Conservation (phyloP, 2,329 filamentous ascomycete genomes). For the Fusarium sp. region DNA sequence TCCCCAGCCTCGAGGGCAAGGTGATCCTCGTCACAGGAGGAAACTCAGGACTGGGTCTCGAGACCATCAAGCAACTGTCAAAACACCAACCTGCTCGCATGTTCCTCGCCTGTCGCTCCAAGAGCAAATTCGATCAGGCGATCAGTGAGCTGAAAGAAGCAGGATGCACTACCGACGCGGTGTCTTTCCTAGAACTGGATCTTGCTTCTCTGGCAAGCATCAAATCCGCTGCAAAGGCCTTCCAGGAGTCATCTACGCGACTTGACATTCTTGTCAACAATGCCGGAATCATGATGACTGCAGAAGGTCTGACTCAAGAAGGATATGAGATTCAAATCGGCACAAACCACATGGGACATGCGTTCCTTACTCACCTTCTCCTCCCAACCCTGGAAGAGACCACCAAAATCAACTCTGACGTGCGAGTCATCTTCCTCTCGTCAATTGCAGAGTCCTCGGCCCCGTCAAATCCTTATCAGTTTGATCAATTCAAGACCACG, state of each 20-base stretch:
- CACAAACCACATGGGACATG: constrained; percentile 11
- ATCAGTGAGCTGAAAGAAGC: not conserved
- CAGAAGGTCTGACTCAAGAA: constrained; percentile 4
- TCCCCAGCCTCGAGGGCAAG: constrained; percentile 6
- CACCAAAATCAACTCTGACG: constrained; percentile 2
- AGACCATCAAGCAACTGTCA: not conserved
- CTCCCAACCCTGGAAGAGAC: constrained; percentile 1
- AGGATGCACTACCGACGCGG: not conserved
- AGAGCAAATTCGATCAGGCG: constrained; percentile 11
- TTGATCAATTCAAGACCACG: constrained; percentile 10
- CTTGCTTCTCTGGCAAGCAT: constrained; percentile 9
- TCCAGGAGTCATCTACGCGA: not conserved
- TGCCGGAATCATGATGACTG: constrained; percentile 19
- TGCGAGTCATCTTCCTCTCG: not conserved
- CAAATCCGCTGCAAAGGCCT: not conserved
- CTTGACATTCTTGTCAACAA: constrained; percentile 11
- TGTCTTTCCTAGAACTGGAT: not conserved
- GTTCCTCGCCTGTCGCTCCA: constrained; percentile 14
- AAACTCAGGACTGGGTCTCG: constrained; percentile 2
- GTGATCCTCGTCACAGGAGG: constrained; percentile 16
- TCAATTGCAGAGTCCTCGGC: not conserved
- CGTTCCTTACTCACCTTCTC: not conserved
- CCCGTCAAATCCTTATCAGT: constrained; percentile 10
- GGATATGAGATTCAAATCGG: constrained; percentile 18
- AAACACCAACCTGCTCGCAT: constrained; percentile 10